Percentiles rank a stretch among this genome's conserved stretches.
phyloP scores from a whole-genome alignment of 306 rosid genomes.

The Malus domestica region DNA sequence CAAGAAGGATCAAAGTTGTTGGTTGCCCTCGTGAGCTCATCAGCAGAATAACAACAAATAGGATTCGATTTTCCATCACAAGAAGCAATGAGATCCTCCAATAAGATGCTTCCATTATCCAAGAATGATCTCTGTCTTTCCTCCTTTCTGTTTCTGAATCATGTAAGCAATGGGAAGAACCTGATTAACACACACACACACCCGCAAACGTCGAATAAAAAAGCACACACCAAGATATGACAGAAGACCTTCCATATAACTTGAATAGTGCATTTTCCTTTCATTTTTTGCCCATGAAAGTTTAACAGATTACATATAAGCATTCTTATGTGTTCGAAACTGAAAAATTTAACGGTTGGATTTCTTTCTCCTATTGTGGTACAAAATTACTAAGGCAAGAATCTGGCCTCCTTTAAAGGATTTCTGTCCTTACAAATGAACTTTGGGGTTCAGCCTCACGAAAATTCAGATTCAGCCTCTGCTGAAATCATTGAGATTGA shows the following conservation, averaged over 20 bases:
- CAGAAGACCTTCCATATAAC: background rate
- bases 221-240: background rate
- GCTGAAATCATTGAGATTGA: too few species aligned
- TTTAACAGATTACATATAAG: background rate
- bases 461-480: background rate
- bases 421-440: background rate
- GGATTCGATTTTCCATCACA: background rate
- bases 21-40: background rate
- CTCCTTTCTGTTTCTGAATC: background rate
- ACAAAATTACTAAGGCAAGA: background rate
- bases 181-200: background rate
- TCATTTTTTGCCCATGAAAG: background rate
- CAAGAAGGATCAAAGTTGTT: background rate
- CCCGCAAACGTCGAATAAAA: background rate
- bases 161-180: background rate
- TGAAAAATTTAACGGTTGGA: background rate
- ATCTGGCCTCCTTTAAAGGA: background rate
- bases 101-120: background rate
- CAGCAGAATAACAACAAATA: background rate
- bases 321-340: background rate
- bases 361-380: background rate
- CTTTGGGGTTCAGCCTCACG: background rate
- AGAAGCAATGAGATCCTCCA: constrained; percentile 7
- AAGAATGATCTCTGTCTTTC: background rate
- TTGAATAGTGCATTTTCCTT: background rate